A percentile compares a stretch with the other conserved stretches of the same genome.
phyloP scores from a whole-genome alignment of 371 early-diverging fungal species.

The Nematocida sp. region DNA sequence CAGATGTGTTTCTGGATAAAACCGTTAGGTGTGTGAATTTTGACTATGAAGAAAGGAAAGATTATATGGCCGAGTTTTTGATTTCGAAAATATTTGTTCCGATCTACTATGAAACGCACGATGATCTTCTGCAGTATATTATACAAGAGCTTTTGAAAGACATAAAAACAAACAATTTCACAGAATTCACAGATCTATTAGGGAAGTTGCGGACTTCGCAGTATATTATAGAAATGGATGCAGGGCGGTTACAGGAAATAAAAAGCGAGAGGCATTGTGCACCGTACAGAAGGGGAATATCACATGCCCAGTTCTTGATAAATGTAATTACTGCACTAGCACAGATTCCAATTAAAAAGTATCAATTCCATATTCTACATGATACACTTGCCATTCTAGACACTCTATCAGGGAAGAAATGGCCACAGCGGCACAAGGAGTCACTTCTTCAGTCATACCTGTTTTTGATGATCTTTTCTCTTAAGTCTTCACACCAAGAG shows the following conservation, averaged over 20 bases:
- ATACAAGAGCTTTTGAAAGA: constrained; percentile 50
- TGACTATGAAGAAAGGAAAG: constrained; percentile 8
- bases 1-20: background rate
- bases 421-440: constrained; percentile 25
- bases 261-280: background rate
- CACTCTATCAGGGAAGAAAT: constrained; percentile 34
- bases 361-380: background rate
- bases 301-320: constrained; percentile 14
- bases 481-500: background rate
- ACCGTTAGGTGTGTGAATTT: background rate
- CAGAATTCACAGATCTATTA: background rate
- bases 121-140: constrained; percentile 48
- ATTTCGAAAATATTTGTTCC: constrained; percentile 31
- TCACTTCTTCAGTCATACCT: constrained; percentile 49
- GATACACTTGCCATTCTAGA: background rate
- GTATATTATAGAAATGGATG: constrained; percentile 40
- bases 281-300: constrained; percentile 38
- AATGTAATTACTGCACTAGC: background rate
- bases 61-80: constrained; percentile 8
- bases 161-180: background rate
- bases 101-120: constrained; percentile 46
- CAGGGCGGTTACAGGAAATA: background rate
- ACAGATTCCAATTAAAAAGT: background rate
- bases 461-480: constrained; percentile 31
- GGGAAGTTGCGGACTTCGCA: constrained; percentile 15